Evolutionary conservation across 306 rosid genomes (phyloP).

Genomic region (Myrica gale): DNA sequence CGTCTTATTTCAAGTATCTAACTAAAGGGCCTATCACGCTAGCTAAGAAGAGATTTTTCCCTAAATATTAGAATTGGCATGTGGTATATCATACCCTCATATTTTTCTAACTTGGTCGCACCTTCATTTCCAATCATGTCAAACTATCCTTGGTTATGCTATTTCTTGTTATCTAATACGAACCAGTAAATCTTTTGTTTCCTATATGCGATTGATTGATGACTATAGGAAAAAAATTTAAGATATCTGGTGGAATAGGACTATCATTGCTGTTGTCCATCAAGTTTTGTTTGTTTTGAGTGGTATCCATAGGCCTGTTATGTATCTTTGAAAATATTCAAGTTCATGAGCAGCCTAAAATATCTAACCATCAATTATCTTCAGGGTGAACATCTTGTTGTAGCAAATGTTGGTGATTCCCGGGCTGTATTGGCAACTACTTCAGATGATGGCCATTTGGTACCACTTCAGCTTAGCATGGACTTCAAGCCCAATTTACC

Average conservation of each 20-base stretch:
- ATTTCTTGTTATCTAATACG: neutral
- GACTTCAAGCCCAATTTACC: slow-evolving; percentile 74
- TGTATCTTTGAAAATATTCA: neutral
- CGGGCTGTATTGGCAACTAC: slow-evolving; percentile 67
- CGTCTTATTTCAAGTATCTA: no score
- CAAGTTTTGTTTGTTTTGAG: neutral
- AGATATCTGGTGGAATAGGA: neutral
- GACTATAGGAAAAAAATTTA: neutral
- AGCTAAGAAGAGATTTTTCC: no score
- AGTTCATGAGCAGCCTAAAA: slow-evolving; percentile 13
- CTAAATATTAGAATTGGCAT: no score
- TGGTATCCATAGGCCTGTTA: neutral
- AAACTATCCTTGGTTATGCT: neutral
- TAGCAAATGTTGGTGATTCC: slow-evolving; percentile 74
- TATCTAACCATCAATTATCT: slow-evolving; percentile 9
- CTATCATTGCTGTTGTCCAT: neutral
- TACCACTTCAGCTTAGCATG: slow-evolving; percentile 58
- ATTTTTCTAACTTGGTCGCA: neutral
- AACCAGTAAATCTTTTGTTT: neutral
- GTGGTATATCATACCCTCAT: neutral
- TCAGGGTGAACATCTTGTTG: slow-evolving; percentile 62
- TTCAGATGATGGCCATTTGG: slow-evolving; percentile 51
- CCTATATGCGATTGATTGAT: neutral
- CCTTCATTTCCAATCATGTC: neutral
- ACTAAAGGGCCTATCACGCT: no score